A percentile compares a stretch with the other conserved stretches of the same genome.
phyloP scores from a whole-genome alignment of 805 yeast genomes.

The Monosporozyma servazzii region DNA sequence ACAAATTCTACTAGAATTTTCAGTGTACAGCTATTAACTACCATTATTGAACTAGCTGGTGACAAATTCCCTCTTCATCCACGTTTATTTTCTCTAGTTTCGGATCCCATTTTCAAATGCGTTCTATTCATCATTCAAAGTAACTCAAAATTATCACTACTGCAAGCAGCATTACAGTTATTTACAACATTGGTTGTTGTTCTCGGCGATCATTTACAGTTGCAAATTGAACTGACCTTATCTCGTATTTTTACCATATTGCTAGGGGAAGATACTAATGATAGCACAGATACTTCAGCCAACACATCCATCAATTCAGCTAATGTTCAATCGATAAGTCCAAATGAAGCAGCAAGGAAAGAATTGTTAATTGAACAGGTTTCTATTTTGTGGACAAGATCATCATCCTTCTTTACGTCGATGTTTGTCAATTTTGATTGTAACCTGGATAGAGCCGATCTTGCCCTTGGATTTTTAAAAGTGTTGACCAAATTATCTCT shows the following conservation, averaged over 20 bases:
- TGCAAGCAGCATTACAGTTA: constrained; percentile 67
- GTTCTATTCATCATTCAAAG: constrained; percentile 70
- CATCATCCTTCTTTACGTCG: constrained; percentile 66
- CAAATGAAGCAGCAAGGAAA: constrained; percentile 35
- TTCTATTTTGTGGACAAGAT: constrained; percentile 72
- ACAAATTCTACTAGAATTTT: constrained; percentile 81
- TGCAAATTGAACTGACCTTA: constrained; percentile 72
- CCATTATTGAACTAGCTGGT: constrained; percentile 78
- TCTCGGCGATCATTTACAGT: constrained; percentile 53
- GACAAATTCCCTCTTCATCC: constrained; percentile 49
- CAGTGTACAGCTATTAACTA: constrained; percentile 66
- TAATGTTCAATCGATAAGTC: neutral
- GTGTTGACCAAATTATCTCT: constrained; percentile 68
- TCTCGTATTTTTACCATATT: constrained; percentile 54
- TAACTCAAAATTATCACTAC: constrained; percentile 56
- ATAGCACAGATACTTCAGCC: neutral
- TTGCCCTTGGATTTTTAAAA: constrained; percentile 58
- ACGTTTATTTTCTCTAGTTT: constrained; percentile 53
- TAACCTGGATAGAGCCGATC: constrained; percentile 75
- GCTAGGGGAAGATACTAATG: constrained; percentile 7
- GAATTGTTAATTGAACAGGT: constrained; percentile 80
- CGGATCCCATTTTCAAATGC: constrained; percentile 80
- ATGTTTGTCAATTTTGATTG: constrained; percentile 83
- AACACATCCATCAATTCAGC: neutral
- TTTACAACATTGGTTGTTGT: constrained; percentile 65